phyloP scores from a whole-genome alignment of 768 basidiomycete genomes.

The Rhodotorula babjevae region DNA sequence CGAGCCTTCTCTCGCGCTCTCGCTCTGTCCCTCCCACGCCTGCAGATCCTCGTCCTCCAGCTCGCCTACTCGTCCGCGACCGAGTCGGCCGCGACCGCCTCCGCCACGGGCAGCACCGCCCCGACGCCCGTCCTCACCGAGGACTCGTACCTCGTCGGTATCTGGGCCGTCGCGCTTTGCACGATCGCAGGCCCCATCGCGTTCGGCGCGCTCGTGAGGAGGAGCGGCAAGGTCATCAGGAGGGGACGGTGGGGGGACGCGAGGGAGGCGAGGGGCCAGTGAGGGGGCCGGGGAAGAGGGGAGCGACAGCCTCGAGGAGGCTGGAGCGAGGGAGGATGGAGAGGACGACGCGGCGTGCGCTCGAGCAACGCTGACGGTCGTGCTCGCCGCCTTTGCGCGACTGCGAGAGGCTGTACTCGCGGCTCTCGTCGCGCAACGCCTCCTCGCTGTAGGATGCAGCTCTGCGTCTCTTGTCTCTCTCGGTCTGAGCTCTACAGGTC shows the following conservation, averaged over 20 bases:
- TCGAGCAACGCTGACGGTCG: too few relatives aligned
- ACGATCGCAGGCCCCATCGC: constrained; percentile 54
- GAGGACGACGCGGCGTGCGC: too few relatives aligned
- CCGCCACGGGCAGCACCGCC: constrained; percentile 2
- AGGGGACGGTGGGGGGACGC: constrained; percentile 17
- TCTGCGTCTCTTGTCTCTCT: too few relatives aligned
- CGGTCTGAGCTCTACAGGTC: too few relatives aligned
- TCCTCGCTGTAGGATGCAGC: too few relatives aligned
- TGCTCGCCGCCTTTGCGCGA: too few relatives aligned
- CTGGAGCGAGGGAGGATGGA: too few relatives aligned
- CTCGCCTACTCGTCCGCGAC: constrained; percentile 42
- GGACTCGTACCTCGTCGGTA: constrained; percentile 56
- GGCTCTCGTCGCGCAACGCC: too few relatives aligned
- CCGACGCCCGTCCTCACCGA: constrained; percentile 42
- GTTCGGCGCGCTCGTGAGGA: constrained; percentile 34
- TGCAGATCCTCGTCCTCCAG: constrained; percentile 52
- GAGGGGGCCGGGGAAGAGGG: background rate
- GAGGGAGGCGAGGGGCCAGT: too few relatives aligned
- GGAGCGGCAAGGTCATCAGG: constrained; percentile 20
- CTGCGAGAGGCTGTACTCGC: too few relatives aligned
- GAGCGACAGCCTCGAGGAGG: too few relatives aligned
- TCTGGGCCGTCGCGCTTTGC: constrained; percentile 58
- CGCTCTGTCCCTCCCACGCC: background rate
- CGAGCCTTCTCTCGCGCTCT: background rate
- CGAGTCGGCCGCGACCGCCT: constrained; percentile 9